Conservation (phyloP, 2,329 filamentous ascomycete genomes). For the Parascedosporium putredinis region DNA sequence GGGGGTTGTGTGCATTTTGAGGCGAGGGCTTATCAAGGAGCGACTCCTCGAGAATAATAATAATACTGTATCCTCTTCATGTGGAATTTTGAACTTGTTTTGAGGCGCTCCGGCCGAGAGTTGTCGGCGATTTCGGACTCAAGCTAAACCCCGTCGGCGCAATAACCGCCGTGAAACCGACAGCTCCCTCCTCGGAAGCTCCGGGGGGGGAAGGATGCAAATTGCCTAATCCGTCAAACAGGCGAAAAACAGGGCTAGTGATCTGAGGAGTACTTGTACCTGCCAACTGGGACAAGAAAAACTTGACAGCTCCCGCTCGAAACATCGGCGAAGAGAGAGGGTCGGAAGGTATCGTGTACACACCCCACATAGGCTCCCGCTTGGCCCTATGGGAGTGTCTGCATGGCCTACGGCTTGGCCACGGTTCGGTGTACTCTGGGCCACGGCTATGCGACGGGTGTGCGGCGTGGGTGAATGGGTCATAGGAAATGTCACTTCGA, state of each 20-base stretch:
- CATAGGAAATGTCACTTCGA: too few relatives aligned
- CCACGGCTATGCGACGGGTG: too few relatives aligned
- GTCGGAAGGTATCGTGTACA: background rate
- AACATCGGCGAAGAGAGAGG: background rate
- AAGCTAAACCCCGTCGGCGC: background rate
- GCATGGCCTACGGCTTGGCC: background rate
- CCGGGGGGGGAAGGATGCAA: background rate
- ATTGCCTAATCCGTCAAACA: background rate
- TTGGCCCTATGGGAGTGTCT: background rate
- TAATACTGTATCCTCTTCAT: too few relatives aligned
- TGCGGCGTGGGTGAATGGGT: too few relatives aligned
- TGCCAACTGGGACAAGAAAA: background rate
- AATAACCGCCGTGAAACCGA: background rate
- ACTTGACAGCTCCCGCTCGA: background rate
- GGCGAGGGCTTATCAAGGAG: too few relatives aligned
- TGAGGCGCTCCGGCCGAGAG: background rate
- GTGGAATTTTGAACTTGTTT: too few relatives aligned
- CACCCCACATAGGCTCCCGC: background rate
- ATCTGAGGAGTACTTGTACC: too few relatives aligned
- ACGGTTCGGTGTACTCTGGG: background rate
- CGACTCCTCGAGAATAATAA: too few relatives aligned
- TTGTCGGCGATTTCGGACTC: background rate
- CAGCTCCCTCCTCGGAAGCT: background rate
- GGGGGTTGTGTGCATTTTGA: too few relatives aligned
- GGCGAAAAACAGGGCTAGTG: too few relatives aligned